These are phyloP conservation scores for Dioscorea alata DNA, from an alignment of 106 monocot genomes.

Conservation along the genomic window DNA sequence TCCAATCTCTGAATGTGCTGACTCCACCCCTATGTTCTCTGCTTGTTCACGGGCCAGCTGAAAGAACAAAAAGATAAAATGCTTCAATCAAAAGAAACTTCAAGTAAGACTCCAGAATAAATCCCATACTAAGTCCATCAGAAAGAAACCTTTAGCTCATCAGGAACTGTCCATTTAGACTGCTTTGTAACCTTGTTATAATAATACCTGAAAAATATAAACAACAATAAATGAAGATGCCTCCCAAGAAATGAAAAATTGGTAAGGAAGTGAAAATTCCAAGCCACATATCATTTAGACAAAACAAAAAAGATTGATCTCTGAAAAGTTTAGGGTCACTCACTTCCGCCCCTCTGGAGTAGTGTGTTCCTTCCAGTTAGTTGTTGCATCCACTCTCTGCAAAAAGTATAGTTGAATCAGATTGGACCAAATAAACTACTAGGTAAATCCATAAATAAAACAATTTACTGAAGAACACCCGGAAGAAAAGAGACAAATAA, in stretches of 20 bases:
- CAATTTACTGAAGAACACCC: not conserved
- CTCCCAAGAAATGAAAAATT: not conserved
- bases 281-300: not conserved
- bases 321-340: not conserved
- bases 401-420: not conserved
- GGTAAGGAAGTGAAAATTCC: not conserved
- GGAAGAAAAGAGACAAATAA: not conserved
- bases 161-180: conserved; percentile 15
- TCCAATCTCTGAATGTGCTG: not conserved
- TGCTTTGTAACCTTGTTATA: conserved; percentile 16
- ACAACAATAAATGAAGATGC: not conserved
- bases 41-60: conserved; percentile 16
- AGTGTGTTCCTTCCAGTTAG: conserved; percentile 15
- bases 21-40: not conserved
- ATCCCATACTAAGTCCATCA: no score
- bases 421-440: not conserved
- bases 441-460: not conserved
- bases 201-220: conserved; percentile 8
- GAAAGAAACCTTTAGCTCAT: conserved; percentile 10
- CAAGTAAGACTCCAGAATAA: not conserved
- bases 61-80: conserved; percentile 1
- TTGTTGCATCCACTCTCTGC: conserved; percentile 17
- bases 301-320: not conserved
- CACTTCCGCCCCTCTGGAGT: conserved; percentile 16
- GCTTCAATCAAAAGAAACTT: not conserved